These are phyloP conservation scores for Aspergillus phoenicis DNA, from an alignment of 2,329 filamentous ascomycete species.

Conservation along the genomic window DNA sequence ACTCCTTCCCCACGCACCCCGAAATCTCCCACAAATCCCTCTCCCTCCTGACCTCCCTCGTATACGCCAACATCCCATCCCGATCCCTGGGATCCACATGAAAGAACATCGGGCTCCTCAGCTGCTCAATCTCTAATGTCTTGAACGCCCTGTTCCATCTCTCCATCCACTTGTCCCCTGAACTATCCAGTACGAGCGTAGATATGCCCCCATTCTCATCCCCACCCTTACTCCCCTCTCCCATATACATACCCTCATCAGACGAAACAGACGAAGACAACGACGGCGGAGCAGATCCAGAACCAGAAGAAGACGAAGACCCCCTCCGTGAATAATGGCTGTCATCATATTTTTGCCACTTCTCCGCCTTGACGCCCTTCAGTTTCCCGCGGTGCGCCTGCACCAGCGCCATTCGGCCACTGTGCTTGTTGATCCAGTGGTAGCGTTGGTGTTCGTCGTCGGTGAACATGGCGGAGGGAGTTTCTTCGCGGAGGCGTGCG, in stretches of 20 bases:
- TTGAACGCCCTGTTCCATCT: conserved; percentile 72
- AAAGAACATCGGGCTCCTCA: conserved; percentile 81
- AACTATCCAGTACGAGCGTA: conserved; percentile 69
- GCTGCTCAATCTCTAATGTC: conserved; percentile 68
- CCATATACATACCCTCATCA: not conserved
- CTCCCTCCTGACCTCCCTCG: conserved; percentile 63
- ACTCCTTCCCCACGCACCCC: conserved; percentile 75
- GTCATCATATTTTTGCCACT: conserved; percentile 21
- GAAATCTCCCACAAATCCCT: conserved; percentile 69
- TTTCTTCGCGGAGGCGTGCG: conserved; percentile 69
- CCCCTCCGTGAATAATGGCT: not conserved
- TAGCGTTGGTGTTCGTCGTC: conserved; percentile 82
- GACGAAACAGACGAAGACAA: conserved; percentile 23
- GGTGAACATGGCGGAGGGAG: conserved; percentile 77
- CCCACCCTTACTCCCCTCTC: not conserved
- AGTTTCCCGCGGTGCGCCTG: conserved; percentile 32
- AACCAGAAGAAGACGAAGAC: not conserved
- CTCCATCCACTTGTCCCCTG: conserved; percentile 66
- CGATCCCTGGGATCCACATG: conserved; percentile 76
- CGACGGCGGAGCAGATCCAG: conserved; percentile 19
- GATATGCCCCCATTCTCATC: conserved; percentile 27
- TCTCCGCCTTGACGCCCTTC: conserved; percentile 31
- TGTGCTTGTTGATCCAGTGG: conserved; percentile 72
- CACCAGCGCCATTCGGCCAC: conserved; percentile 57
- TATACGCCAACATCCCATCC: conserved; percentile 71